Base-by-base conservation (phyloP, 345 rosid species). In the Lepidium sativum region DNA sequence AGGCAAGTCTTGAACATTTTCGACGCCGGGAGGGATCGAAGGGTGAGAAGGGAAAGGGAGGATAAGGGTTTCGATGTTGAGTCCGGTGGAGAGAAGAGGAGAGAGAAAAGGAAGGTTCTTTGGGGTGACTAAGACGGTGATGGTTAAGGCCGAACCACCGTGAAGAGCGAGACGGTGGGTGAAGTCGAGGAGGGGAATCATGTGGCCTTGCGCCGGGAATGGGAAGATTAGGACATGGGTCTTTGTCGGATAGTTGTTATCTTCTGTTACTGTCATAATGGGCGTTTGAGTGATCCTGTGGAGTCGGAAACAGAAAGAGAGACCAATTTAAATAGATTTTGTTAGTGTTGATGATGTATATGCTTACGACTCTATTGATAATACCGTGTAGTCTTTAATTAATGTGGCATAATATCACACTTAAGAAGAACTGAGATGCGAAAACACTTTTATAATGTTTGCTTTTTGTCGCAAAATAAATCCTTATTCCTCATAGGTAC, bases 41-140 rank as follows among this genome's bases (percentile, higher is more conserved):
- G 86, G 74, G 59, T 78, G 78, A n/a, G 70, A 12, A 12, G 86
- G 81, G 23, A 79, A 74, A 43, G 87, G 85, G 32, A 80, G 77
- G 54, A 78, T 16, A 0, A 80, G 71, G 5, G 83, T 52, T 17
- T 74, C 44, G 61, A 77, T 63, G 61, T 59, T 49, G 3, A 47
- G 6, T 35, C 43, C 57, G 53, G 69, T 29, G 6, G 63, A 66
- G 58, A 76, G 69, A 51, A 79, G 74, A 0, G 75, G 65, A 52
- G 68, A n/a, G 23, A 79, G 66, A 25, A 66, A 56, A 21, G 65
- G 76, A 11, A 69, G 78, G 76, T 76, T 79, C 15, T 76, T 70
- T 10, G 83, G 78, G 1, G 82, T 79, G 48, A 73, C 45, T 47
- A 79, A 14, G 45, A 79, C 48, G 25, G 82, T 79, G 13, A 79